Percentiles rank a stretch among this genome's conserved stretches.
phyloP scores from a whole-genome alignment of 106 monocot species.

The Phalaenopsis equestris region DNA sequence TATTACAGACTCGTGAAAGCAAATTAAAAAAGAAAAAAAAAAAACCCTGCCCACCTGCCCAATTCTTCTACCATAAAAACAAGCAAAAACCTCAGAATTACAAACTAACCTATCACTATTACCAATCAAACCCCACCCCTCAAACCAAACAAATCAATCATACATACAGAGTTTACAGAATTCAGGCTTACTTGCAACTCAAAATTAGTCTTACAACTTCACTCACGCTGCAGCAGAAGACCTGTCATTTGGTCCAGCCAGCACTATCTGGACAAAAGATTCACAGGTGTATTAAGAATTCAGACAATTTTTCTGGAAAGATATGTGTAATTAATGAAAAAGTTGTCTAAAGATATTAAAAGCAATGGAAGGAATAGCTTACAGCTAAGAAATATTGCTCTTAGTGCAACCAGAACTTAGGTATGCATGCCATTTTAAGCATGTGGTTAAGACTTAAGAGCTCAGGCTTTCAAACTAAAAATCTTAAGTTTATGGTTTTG shows the following conservation, averaged over 20 bases:
- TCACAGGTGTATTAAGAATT: background rate
- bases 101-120: background rate
- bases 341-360: too few relatives aligned
- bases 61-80: background rate
- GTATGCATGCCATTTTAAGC: too few relatives aligned
- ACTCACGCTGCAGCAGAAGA: background rate
- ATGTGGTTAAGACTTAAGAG: too few relatives aligned
- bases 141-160: background rate
- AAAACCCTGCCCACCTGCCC: background rate
- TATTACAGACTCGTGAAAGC: background rate
- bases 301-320: background rate
- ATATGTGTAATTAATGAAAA: too few relatives aligned
- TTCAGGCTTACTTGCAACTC: background rate
- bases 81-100: background rate
- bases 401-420: too few relatives aligned
- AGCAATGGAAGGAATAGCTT: background rate
- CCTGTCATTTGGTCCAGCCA: constrained; percentile 4
- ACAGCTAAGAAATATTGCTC: background rate
- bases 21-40: background rate
- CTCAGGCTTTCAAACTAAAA: too few relatives aligned
- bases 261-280: background rate
- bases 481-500: too few relatives aligned
- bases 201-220: background rate
- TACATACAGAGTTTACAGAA: background rate
- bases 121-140: background rate